phyloP scores from a whole-genome alignment of 2,329 filamentous ascomycete genomes.

The Leptographium lundbergii region DNA sequence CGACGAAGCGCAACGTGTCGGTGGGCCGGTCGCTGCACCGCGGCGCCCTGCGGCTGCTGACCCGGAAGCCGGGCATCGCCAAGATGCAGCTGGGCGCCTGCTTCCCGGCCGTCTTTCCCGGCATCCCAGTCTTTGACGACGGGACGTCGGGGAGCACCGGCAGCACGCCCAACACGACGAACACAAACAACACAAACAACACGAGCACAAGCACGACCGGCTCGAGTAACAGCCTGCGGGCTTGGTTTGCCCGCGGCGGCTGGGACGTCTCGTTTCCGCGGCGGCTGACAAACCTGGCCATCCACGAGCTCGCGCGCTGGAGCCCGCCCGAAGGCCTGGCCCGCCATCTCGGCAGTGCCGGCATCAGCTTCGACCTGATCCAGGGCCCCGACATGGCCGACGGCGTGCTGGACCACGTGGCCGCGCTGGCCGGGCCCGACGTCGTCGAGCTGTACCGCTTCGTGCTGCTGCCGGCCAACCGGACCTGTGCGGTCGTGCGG shows the following conservation, averaged over 20 bases:
- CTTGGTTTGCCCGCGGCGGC: constrained; percentile 78
- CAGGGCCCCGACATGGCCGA: constrained; percentile 65
- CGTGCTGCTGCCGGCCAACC: constrained; percentile 52
- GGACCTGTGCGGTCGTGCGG: constrained; percentile 68
- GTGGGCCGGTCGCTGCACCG: constrained; percentile 86
- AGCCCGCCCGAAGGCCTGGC: constrained; percentile 63
- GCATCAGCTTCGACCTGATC: constrained; percentile 71
- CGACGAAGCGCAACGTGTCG: constrained; percentile 70
- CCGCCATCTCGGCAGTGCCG: constrained; percentile 58
- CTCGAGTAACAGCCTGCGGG: constrained; percentile 35
- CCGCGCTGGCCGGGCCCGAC: constrained; percentile 60
- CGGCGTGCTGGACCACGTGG: constrained; percentile 61
- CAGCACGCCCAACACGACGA: constrained; percentile 3
- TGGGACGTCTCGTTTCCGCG: constrained; percentile 62
- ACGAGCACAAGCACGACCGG: no score
- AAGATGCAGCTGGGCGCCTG: constrained; percentile 71
- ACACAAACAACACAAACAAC: constrained; percentile 11
- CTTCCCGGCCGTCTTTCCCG: constrained; percentile 75
- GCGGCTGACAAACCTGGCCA: constrained; percentile 53
- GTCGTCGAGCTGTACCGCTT: constrained; percentile 68
- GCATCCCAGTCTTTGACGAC: constrained; percentile 53
- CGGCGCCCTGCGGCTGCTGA: constrained; percentile 63
- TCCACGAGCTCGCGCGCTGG: constrained; percentile 63
- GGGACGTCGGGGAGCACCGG: constrained; percentile 10
- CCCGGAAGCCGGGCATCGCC: constrained; percentile 58